Conservation (phyloP, 2,329 filamentous ascomycete species). For the Trichophyton simii region DNA sequence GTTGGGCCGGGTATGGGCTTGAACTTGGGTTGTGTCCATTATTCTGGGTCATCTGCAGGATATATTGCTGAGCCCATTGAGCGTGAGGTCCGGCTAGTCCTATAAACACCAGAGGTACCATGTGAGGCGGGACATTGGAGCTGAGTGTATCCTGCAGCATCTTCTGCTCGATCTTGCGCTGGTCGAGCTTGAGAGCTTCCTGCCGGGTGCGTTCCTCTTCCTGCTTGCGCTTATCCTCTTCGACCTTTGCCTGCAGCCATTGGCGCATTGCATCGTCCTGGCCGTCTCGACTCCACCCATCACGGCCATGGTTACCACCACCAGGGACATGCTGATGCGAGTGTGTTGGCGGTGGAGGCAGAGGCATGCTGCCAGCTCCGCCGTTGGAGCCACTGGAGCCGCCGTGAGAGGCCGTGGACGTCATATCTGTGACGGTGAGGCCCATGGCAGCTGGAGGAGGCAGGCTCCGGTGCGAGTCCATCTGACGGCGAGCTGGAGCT, state of each 20-base stretch:
- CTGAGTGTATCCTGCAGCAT: slow-evolving; percentile 58
- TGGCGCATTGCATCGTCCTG: slow-evolving; percentile 57
- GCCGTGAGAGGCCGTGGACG: not conserved
- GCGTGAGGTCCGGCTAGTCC: slow-evolving; percentile 54
- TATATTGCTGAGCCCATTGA: slow-evolving; percentile 57
- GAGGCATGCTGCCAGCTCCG: slow-evolving; percentile 25
- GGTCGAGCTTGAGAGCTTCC: slow-evolving; percentile 56
- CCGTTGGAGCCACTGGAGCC: slow-evolving; percentile 22
- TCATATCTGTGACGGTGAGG: slow-evolving; percentile 35
- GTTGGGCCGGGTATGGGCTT: not conserved
- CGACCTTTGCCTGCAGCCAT: slow-evolving; percentile 58
- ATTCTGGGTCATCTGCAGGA: slow-evolving; percentile 38
- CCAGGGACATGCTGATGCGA: slow-evolving; percentile 42
- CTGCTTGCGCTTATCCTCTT: slow-evolving; percentile 59
- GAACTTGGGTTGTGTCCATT: slow-evolving; percentile 28
- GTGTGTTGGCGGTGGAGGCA: slow-evolving; percentile 52
- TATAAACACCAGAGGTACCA: slow-evolving; percentile 64
- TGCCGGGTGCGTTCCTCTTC: slow-evolving; percentile 57
- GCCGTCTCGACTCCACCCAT: not conserved
- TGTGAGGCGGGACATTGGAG: slow-evolving; percentile 58
- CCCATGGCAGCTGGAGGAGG: slow-evolving; percentile 57
- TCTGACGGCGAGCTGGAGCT: not conserved
- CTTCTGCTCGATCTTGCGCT: slow-evolving; percentile 58
- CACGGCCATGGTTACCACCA: not conserved
- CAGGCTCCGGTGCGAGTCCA: slow-evolving; percentile 51